Percentiles rank a stretch among this genome's conserved stretches.
These are phyloP conservation scores for Cutaneotrichosporon cavernicola DNA, from an alignment of 1,284 basidiomycete genomes.

Conservation along the genomic window DNA sequence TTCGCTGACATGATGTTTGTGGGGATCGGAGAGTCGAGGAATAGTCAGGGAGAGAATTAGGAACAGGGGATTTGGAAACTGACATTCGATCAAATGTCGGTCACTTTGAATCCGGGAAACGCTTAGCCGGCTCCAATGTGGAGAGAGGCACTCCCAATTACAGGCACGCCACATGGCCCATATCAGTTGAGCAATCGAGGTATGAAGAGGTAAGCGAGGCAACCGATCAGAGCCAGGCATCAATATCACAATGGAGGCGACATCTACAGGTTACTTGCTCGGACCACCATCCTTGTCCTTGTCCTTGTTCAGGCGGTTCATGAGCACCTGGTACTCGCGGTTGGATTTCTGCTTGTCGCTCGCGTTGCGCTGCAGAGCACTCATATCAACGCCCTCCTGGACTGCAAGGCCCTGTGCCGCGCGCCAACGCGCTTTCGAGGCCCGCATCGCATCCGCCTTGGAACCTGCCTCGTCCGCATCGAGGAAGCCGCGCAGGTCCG, in stretches of 20 bases:
- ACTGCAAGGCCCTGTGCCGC: constrained; percentile 56
- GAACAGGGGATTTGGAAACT: background rate
- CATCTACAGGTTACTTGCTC: background rate
- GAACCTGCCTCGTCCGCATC: constrained; percentile 68
- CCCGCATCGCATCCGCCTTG: constrained; percentile 63
- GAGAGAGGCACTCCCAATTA: no score
- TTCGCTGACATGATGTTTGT: background rate
- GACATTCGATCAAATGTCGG: no score
- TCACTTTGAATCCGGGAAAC: no score
- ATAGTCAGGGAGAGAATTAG: no score
- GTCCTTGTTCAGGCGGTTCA: constrained; percentile 42
- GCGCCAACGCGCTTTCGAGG: constrained; percentile 69
- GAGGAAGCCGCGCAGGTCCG: constrained; percentile 75
- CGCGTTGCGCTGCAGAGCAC: constrained; percentile 28
- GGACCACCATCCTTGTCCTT: background rate
- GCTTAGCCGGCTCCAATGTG: no score
- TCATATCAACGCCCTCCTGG: constrained; percentile 39
- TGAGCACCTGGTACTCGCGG: constrained; percentile 47
- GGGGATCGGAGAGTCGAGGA: no score
- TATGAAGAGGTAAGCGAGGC: no score
- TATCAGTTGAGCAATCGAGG: no score
- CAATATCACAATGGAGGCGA: background rate
- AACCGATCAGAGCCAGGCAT: background rate
- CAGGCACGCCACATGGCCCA: no score
- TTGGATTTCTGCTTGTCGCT: constrained; percentile 48